A percentile compares a stretch with the other conserved stretches of the same genome.
Evolutionary conservation across 352 stramenopile genomes (phyloP).

Genomic region (Phytophthora rubi): DNA sequence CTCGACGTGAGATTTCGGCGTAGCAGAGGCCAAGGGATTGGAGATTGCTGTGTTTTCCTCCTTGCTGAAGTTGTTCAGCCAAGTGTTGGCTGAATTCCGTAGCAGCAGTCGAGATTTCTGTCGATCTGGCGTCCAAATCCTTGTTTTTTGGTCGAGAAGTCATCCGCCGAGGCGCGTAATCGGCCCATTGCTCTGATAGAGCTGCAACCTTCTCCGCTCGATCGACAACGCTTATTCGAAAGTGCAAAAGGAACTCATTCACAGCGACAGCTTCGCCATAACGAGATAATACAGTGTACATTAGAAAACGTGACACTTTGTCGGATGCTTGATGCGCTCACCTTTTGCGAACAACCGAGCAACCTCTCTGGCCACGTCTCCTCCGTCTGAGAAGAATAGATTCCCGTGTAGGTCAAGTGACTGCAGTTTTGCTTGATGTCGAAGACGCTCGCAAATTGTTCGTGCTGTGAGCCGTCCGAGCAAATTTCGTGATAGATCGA

Average conservation of each 20-base stretch:
- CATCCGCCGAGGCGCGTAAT: background rate
- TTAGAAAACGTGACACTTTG: background rate
- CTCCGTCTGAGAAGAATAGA: conserved; percentile 43
- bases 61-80: conserved; percentile 21
- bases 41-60: conserved; percentile 13
- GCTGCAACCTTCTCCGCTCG: background rate
- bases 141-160: conserved; percentile 2
- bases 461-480: conserved; percentile 34
- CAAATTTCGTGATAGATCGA: conserved; percentile 51
- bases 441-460: conserved; percentile 40
- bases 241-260: conserved; percentile 28
- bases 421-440: conserved; percentile 34
- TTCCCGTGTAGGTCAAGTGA: conserved; percentile 47
- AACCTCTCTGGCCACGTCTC: conserved; percentile 34
- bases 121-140: background rate
- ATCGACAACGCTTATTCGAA: conserved; percentile 24
- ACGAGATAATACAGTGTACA: background rate
- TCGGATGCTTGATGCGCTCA: background rate
- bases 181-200: conserved; percentile 11
- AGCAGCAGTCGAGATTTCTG: conserved; percentile 15
- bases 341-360: conserved; percentile 30
- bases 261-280: conserved; percentile 15
- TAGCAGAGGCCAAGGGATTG: conserved; percentile 24
- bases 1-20: conserved; percentile 22
- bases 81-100: conserved; percentile 29